Percentiles rank a stretch among this genome's conserved stretches.
Evolutionary conservation across 208 protist species (phyloP).

Genomic region (Acanthamoeba castellanii): DNA sequence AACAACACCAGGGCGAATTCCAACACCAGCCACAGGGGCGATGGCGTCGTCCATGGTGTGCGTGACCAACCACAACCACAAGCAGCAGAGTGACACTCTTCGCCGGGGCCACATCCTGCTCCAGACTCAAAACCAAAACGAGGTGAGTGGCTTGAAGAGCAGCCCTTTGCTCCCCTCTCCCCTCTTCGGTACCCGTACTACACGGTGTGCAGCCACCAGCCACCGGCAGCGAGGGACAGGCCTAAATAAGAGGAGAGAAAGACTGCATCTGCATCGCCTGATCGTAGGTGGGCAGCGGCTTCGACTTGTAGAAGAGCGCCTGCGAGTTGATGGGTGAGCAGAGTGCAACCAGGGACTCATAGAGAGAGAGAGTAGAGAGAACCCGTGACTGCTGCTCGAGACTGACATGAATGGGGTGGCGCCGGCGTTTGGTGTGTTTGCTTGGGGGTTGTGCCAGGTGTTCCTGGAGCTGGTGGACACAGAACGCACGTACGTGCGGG

Average conservation of each 20-base stretch:
- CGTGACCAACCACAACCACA: conserved; percentile 15
- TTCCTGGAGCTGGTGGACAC: conserved; percentile 5
- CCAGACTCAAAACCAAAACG: conserved; percentile 11
- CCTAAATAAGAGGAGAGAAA: too few relatives aligned
- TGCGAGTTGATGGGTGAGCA: background rate
- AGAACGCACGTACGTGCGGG: conserved; percentile 4
- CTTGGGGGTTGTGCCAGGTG: background rate
- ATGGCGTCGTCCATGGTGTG: background rate
- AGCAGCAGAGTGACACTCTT: background rate
- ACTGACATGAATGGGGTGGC: background rate
- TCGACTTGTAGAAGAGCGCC: too few relatives aligned
- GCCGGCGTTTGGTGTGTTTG: background rate
- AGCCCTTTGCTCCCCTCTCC: too few relatives aligned
- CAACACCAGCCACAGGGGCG: background rate
- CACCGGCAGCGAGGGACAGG: background rate
- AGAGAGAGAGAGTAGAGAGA: too few relatives aligned
- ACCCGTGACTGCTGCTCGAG: too few relatives aligned
- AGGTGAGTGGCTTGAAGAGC: background rate
- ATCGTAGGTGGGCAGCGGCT: too few relatives aligned
- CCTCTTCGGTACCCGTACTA: too few relatives aligned
- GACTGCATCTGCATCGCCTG: too few relatives aligned
- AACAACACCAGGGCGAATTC: background rate
- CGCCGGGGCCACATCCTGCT: background rate
- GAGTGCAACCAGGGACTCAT: too few relatives aligned
- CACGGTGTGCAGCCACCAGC: too few relatives aligned